These are phyloP conservation scores for Taphrina confusa DNA, from an alignment of 1,139 yeast genomes.

Conservation along the genomic window DNA sequence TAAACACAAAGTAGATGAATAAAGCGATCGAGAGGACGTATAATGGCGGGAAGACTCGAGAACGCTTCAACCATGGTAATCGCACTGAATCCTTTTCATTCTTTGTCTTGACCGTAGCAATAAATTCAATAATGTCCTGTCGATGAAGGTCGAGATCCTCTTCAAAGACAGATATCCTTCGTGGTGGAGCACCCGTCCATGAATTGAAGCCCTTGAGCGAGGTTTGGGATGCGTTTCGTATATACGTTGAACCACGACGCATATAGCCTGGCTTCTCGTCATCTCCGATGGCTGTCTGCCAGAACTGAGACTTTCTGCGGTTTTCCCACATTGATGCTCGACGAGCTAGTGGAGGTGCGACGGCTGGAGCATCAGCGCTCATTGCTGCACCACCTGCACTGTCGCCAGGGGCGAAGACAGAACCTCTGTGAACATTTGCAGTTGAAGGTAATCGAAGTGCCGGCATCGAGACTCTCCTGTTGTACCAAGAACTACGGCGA, in stretches of 20 bases:
- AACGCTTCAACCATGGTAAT: not conserved
- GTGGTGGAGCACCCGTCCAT: slow-evolving; percentile 18
- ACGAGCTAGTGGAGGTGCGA: slow-evolving; percentile 11
- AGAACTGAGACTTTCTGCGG: slow-evolving; percentile 7
- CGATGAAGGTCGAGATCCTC: slow-evolving; percentile 19
- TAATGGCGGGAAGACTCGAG: slow-evolving; percentile 11
- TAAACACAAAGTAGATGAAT: not conserved
- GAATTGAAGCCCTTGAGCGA: not conserved
- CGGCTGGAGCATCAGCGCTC: slow-evolving; percentile 12
- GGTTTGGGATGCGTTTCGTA: not conserved
- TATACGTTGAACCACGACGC: slow-evolving; percentile 13
- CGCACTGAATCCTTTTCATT: not conserved
- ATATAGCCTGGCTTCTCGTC: slow-evolving; percentile 7
- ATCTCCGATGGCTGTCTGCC: slow-evolving; percentile 9
- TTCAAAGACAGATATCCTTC: slow-evolving; percentile 12
- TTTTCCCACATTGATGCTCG: slow-evolving; percentile 4
- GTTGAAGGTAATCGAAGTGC: not conserved
- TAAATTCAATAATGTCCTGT: slow-evolving; percentile 15
- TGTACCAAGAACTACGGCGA: slow-evolving; percentile 4
- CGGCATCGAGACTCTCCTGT: slow-evolving; percentile 1
- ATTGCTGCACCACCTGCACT: slow-evolving; percentile 3
- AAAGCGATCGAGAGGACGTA: not conserved
- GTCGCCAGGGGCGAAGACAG: slow-evolving; percentile 5
- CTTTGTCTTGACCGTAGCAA: slow-evolving; percentile 16
- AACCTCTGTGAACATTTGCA: not conserved